Evolutionary conservation across 495 filamentous ascomycete genomes (phyloP), one percentile per base, ranked within the genome.

Genomic region (Cairneyella variabilis): DNA sequence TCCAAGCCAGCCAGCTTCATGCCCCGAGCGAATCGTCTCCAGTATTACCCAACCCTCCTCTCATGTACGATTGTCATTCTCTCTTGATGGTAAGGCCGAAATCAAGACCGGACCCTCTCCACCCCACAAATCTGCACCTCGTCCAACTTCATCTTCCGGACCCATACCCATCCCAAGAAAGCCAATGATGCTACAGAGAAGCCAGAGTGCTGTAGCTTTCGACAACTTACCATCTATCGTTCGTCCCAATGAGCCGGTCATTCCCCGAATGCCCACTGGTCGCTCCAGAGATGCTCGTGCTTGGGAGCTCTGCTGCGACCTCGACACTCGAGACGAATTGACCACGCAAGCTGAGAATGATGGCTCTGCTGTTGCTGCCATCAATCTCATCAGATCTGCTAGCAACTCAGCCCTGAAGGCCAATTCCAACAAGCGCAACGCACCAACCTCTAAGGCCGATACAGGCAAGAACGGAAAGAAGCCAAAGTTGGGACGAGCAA

Each of bases 301-400:
- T 27, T 96, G 91, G 91, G 86, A 93, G 65, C 86, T 85, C 54
- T 85, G 82, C 69, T 87, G 85, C 63, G 88, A 89, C 60, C 79
- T 77, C 7, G 83, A 89, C 51, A 83, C 80, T 47, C 78, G 83
- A 62, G 84, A 86, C 64, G 81, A 85, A 38, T 67, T 95, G 38
- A 87, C 82, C 7, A 78, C 77, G 4, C 85, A 86, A 54, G 84
- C 85, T 10, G 80, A 90, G 71, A 76, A 84, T 65, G 80, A 89
- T 64, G 85, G 83, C 11, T 89, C 87, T 3, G 85, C 86, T 20
- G 75, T 79, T 40, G 83, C 80, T 14, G 86, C 85, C 14, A 90
- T 91, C 30, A 80, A 71, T 54, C 70, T 91, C 22, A 73, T 95
- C 48, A 76, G 89, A 34, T 88, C 87, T 3, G 74, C 74, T 10